phyloP scores from a whole-genome alignment of 768 basidiomycete species.

The Boletellus sp. region DNA sequence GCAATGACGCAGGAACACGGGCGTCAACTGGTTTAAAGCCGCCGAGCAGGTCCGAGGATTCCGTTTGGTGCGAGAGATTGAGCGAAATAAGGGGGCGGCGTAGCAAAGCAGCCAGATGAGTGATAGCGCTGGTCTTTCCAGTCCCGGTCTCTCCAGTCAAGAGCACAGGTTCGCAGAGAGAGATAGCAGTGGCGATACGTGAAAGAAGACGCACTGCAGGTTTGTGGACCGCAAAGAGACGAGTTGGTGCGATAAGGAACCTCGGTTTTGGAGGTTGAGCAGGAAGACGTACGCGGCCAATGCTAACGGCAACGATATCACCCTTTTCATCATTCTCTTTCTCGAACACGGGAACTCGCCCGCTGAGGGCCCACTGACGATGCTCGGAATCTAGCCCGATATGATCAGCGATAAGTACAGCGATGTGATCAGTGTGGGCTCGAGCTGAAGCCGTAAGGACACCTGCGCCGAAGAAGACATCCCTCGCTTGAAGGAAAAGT shows the following conservation, averaged over 20 bases:
- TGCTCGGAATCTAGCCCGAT: slow-evolving; percentile 70
- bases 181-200: slow-evolving; percentile 70
- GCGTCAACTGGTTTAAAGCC: slow-evolving; percentile 96
- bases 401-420: slow-evolving; percentile 52
- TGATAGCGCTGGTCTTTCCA: slow-evolving; percentile 92
- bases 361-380: slow-evolving; percentile 63
- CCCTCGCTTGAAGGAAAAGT: slow-evolving; percentile 81
- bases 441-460: slow-evolving; percentile 49
- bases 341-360: slow-evolving; percentile 63
- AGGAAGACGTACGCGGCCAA: slow-evolving; percentile 60
- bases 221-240: slow-evolving; percentile 86
- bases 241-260: slow-evolving; percentile 31
- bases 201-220: slow-evolving; percentile 79
- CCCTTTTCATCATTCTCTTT: slow-evolving; percentile 68
- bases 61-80: slow-evolving; percentile 95
- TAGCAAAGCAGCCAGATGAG: slow-evolving; percentile 80
- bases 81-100: slow-evolving; percentile 76
- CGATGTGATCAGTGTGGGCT: slow-evolving; percentile 47
- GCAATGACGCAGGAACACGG: slow-evolving; percentile 63
- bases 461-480: slow-evolving; percentile 85
- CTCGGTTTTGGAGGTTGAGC: slow-evolving; percentile 39
- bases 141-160: slow-evolving; percentile 99
- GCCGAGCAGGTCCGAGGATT: slow-evolving; percentile 89
- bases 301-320: slow-evolving; percentile 48
- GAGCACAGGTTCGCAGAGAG: slow-evolving; percentile 77